Conservation (phyloP, 148 eudicot genomes). For the Silene uniflora region DNA sequence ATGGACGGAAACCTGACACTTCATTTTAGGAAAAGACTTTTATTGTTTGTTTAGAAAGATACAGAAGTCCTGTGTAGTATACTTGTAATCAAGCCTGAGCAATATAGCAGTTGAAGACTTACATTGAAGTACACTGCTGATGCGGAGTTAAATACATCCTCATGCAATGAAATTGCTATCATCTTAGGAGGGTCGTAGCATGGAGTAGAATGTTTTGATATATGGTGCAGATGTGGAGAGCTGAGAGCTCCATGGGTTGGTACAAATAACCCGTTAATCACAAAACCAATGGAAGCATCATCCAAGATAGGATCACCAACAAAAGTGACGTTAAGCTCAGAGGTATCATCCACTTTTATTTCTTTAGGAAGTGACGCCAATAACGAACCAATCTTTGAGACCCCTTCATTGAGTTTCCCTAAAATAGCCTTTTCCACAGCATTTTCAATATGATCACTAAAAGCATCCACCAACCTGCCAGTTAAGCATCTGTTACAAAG, state of each 20-base stretch:
- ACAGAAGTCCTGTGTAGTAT: neutral
- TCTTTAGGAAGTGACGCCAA: conserved; percentile 67
- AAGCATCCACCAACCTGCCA: conserved; percentile 73
- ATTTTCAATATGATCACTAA: conserved; percentile 54
- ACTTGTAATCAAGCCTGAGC: neutral
- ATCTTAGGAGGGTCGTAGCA: conserved; percentile 47
- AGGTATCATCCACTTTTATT: conserved; percentile 50
- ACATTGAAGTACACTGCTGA: conserved; percentile 65
- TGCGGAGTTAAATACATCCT: conserved; percentile 73
- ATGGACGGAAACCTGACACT: neutral
- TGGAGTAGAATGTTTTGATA: conserved; percentile 28
- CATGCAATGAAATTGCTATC: conserved; percentile 71
- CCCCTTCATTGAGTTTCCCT: conserved; percentile 50
- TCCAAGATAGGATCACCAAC: conserved; percentile 52
- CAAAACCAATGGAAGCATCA: conserved; percentile 44
- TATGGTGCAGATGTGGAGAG: conserved; percentile 22
- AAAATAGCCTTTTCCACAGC: conserved; percentile 68
- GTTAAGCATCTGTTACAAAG: conserved; percentile 21
- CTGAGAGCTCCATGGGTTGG: conserved; percentile 29
- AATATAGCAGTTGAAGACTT: conserved; percentile 28
- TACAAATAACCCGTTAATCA: conserved; percentile 58
- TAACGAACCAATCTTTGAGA: conserved; percentile 45
- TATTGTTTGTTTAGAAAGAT: neutral
- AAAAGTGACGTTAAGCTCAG: conserved; percentile 62
- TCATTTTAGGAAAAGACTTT: neutral